Evolutionary conservation across 140 eudicot genomes (phyloP), one percentile per base, ranked within the genome.

Genomic region (Stevia rebaudiana): DNA sequence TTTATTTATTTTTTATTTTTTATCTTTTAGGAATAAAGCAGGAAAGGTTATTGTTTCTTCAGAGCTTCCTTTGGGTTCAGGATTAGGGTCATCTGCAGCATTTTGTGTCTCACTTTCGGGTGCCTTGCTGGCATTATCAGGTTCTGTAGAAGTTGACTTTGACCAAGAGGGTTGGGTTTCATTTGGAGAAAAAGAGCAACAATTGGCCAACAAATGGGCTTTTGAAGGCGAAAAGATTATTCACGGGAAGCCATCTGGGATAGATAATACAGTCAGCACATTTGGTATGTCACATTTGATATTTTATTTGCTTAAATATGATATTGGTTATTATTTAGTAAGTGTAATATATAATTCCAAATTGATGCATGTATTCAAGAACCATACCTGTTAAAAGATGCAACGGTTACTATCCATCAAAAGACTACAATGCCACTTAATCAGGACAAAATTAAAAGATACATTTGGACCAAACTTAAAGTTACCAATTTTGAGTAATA

Each of bases 211-310:
- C 60, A 86, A 77, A 78, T 94, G 99, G 99, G 99, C 99, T 65
- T 86, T 85, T 69, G 97, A 85, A 78, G 99, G 99, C 28, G 99
- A 94, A 82, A 88, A 89, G 68, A 85, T 94, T 16, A 88, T 94
- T 67, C 99, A 94, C 70, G 99, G 99, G 75, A 94, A 78, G 79
- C 99, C 99, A 54, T 94, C 99, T 37, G 99, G 99, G 55, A 85
- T 94, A 51, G 99, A 94, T 81, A 94, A 94, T 70, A 85, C 95
- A 6, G 99, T 94, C 35, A 94, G 99, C 86, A 83, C 97, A 44
- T 88, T 60, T 49, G 99, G 98, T 92, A 85, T 61, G 94, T 67
- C 50, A 66, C 66, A 19, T 58, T 71, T 3, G 3, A 19, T 7
- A 39, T 15, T 44, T 44, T 11, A 22, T 30, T 47, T 3, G 25